Evolutionary conservation across 1,139 yeast genomes (phyloP).

Genomic region (Geotrichum candidum): DNA sequence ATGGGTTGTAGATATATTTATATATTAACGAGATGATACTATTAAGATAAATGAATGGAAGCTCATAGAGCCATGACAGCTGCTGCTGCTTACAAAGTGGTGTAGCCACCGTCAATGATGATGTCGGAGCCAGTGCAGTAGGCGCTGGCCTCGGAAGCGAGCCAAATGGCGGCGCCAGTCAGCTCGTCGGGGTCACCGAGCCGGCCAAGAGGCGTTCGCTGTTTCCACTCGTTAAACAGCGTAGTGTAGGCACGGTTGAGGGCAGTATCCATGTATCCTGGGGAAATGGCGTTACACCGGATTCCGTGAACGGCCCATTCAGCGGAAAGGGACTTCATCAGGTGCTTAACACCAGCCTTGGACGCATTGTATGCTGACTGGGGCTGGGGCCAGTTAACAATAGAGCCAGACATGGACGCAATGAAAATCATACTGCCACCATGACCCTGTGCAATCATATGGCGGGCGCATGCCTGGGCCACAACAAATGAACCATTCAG

Average conservation of each 20-base stretch:
- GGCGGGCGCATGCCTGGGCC: conserved; percentile 62
- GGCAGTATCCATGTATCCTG: conserved; percentile 56
- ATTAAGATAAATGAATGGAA: not conserved
- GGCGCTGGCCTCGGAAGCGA: conserved; percentile 57
- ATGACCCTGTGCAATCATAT: conserved; percentile 51
- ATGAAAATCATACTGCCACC: conserved; percentile 55
- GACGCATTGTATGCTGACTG: conserved; percentile 57
- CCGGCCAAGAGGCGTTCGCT: conserved; percentile 61
- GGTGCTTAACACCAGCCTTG: conserved; percentile 55
- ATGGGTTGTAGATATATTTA: not conserved
- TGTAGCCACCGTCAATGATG: conserved; percentile 66
- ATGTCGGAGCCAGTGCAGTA: conserved; percentile 64
- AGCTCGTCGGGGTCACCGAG: conserved; percentile 62
- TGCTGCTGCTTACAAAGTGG: conserved; percentile 29
- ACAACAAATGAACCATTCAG: conserved; percentile 74
- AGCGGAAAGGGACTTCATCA: conserved; percentile 50
- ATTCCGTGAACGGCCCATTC: conserved; percentile 54
- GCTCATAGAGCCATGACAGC: not conserved
- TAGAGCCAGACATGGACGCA: conserved; percentile 60
- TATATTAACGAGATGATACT: too few species aligned
- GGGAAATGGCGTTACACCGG: conserved; percentile 51
- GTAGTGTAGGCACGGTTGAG: conserved; percentile 47
- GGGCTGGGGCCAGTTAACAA: conserved; percentile 61
- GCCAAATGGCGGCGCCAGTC: conserved; percentile 62
- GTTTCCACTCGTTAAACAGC: conserved; percentile 49